Evolutionary conservation across 306 rosid genomes (phyloP).

Genomic region (Sophora flavescens): DNA sequence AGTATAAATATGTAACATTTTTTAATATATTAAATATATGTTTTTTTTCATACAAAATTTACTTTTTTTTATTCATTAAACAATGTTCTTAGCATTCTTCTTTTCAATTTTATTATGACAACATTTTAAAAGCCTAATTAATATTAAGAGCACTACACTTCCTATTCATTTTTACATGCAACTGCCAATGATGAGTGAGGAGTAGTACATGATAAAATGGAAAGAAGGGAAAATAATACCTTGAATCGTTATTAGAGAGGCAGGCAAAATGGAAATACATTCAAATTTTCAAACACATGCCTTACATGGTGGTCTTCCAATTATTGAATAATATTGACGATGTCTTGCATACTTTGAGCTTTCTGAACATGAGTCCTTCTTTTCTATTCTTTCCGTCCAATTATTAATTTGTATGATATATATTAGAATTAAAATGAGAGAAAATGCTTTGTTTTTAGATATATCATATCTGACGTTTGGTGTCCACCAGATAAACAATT

Average conservation of each 20-base stretch:
- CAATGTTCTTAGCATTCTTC: too few relatives aligned
- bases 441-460: neutral
- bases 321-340: slow-evolving; percentile 17
- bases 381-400: neutral
- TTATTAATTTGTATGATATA: neutral
- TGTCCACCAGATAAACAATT: too few relatives aligned
- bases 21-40: too few relatives aligned
- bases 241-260: slow-evolving; percentile 24
- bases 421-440: slow-evolving; percentile 1
- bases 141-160: slow-evolving; percentile 1
- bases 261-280: slow-evolving; percentile 34
- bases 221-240: slow-evolving; percentile 7
- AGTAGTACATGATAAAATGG: slow-evolving; percentile 3
- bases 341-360: slow-evolving; percentile 3
- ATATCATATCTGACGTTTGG: too few relatives aligned
- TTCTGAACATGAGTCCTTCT: slow-evolving; percentile 16
- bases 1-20: too few relatives aligned
- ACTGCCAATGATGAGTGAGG: neutral
- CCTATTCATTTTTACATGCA: neutral
- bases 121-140: slow-evolving; percentile 11
- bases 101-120: neutral
- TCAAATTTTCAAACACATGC: slow-evolving; percentile 37
- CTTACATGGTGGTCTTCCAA: slow-evolving; percentile 25
- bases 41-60: too few relatives aligned
- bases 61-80: too few relatives aligned